A percentile compares a stretch with the other conserved stretches of the same genome.
These are phyloP conservation scores for Vitis amurensis DNA, from an alignment of 164 flowering plant species.

Conservation along the genomic window DNA sequence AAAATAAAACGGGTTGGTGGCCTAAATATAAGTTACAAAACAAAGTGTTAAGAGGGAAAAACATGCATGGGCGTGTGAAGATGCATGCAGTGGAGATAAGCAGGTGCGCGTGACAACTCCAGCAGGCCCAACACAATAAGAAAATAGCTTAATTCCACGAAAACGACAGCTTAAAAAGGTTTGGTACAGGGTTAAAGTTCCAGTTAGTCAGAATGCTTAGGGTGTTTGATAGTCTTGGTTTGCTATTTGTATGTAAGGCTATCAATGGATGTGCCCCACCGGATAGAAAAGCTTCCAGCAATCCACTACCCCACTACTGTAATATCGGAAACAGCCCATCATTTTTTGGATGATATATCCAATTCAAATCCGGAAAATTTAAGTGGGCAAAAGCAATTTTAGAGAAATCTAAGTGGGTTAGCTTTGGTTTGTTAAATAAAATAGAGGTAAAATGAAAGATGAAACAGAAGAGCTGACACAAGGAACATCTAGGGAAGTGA, in stretches of 20 bases:
- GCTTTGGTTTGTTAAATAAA: constrained; percentile 24
- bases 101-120: constrained; percentile 17
- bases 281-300: background rate
- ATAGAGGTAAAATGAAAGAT: background rate
- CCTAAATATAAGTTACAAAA: constrained; percentile 2
- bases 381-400: background rate
- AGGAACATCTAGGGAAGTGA: constrained; percentile 87
- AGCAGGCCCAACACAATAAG: constrained; percentile 5
- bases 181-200: background rate
- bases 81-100: constrained; percentile 7
- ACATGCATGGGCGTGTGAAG: constrained; percentile 7
- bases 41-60: constrained; percentile 3
- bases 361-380: background rate
- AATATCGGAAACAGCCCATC: constrained; percentile 5
- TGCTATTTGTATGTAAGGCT: background rate
- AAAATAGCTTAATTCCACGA: constrained; percentile 5
- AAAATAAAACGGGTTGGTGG: too few species aligned
- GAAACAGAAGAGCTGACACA: constrained; percentile 34
- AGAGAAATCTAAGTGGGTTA: constrained; percentile 22
- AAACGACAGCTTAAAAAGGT: constrained; percentile 21
- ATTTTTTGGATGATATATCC: background rate
- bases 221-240: background rate
- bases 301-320: background rate
- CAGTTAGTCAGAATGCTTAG: background rate
- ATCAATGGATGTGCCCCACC: background rate